Evolutionary conservation across 768 basidiomycete genomes (phyloP).

Genomic region (Paxillus rubicundulus): DNA sequence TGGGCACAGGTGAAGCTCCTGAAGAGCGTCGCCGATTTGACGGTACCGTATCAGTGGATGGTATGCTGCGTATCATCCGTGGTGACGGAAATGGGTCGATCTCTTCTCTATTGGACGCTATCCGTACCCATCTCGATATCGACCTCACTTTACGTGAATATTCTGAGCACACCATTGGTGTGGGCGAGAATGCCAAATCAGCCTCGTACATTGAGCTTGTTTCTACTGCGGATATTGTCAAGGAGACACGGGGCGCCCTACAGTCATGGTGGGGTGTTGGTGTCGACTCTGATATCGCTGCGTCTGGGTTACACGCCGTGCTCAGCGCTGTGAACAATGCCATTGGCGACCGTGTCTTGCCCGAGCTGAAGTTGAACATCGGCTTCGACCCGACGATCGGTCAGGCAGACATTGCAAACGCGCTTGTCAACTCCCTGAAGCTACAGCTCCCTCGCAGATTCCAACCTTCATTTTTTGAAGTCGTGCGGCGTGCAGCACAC

Average conservation of each 20-base stretch:
- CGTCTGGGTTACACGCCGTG: conserved; percentile 85
- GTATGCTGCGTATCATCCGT: conserved; percentile 75
- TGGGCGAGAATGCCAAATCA: conserved; percentile 82
- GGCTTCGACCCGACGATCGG: conserved; percentile 69
- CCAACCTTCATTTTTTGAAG: conserved; percentile 78
- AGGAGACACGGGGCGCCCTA: conserved; percentile 62
- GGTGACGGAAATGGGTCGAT: conserved; percentile 97
- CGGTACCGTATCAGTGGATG: conserved; percentile 85
- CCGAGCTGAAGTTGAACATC: conserved; percentile 73
- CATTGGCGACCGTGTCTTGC: conserved; percentile 68
- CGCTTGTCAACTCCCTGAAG: conserved; percentile 68
- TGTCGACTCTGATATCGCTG: conserved; percentile 89
- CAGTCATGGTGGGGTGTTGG: conserved; percentile 96
- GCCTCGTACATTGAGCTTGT: conserved; percentile 95
- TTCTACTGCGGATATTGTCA: conserved; percentile 45
- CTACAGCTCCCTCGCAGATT: conserved; percentile 77
- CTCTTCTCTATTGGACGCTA: conserved; percentile 87
- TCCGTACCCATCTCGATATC: conserved; percentile 77
- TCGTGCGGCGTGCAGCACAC: conserved; percentile 68
- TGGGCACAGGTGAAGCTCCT: conserved; percentile 47
- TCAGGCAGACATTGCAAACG: conserved; percentile 71
- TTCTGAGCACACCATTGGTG: conserved; percentile 88
- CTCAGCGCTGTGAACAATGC: conserved; percentile 84
- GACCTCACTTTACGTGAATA: conserved; percentile 88
- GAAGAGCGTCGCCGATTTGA: conserved; percentile 82